Conservation (phyloP, 2,329 filamentous ascomycete species). For the Lecanicillium sp. region DNA sequence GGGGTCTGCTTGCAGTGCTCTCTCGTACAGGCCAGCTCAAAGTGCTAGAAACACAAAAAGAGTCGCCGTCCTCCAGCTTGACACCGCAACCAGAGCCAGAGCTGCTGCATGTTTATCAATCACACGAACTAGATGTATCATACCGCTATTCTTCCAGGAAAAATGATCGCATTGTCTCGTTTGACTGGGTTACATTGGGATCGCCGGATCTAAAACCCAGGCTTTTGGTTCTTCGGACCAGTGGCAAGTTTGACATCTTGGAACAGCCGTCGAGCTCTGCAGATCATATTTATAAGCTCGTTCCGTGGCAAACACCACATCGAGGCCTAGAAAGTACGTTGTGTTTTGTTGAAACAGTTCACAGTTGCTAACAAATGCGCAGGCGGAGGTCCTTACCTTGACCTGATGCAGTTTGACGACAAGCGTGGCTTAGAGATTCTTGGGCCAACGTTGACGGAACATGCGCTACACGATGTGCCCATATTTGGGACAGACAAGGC, state of each 20-base stretch:
- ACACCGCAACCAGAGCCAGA: constrained; percentile 43
- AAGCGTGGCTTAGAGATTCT: constrained; percentile 43
- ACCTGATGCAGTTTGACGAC: constrained; percentile 51
- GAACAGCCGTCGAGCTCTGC: constrained; percentile 51
- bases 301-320: constrained; percentile 53
- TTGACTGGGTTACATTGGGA: constrained; percentile 57
- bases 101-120: constrained; percentile 49
- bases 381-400: constrained; percentile 45
- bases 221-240: constrained; percentile 51
- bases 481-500: constrained; percentile 47
- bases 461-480: constrained; percentile 43
- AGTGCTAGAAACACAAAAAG: constrained; percentile 49
- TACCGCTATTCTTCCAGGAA: constrained; percentile 43
- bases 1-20: constrained; percentile 52
- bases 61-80: constrained; percentile 31
- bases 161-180: constrained; percentile 56
- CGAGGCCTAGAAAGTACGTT: constrained; percentile 43
- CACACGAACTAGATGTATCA: constrained; percentile 53
- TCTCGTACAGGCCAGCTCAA: constrained; percentile 57
- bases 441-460: constrained; percentile 45
- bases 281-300: constrained; percentile 50
- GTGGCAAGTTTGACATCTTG: constrained; percentile 52
- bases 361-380: constrained; percentile 16
- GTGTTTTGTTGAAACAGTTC: background rate
- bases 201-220: constrained; percentile 47